Evolutionary conservation across 169 alveolate genomes (phyloP), one percentile per base, ranked within the genome.

Genomic region (Cryptosporidium parvum): DNA sequence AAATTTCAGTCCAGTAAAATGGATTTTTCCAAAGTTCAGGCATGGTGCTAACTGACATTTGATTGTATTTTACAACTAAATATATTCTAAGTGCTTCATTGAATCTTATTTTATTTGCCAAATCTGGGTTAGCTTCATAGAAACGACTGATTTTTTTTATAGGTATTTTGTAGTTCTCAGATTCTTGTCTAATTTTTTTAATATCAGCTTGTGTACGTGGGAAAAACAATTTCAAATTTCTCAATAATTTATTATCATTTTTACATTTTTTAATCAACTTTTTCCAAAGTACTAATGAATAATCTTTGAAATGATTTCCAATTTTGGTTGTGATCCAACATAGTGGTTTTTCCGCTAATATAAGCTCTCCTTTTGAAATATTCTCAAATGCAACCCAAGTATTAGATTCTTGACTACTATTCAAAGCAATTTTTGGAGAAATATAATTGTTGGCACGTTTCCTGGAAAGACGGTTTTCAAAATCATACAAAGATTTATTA

Each of bases 21-120:
- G 89, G 68, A 21, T 42, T 62, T 5, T 62, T 80, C 89, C 89
- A 80, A 62, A 44, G 67, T 31, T 80, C 89, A 44, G 89, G 89
- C 10, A 80, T 3, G 8, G 65, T 42, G 42, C 65, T 37, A 12
- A 80, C 29, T 16, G 75, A 37, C 89, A 80, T 80, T 65, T 80
- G 73, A 42, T 80, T 80, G 21, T 26, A 80, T 45, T 80, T 80
- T 3, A 80, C 89, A 9, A 80, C 89, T 9, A 80, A 39, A 33
- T 80, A 80, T 23, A 80, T 23, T 48, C 89, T 80, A 14, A 80
- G 18, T n/a, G 69, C 89, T 33, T 80, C 89, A 0, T 65, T 80
- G 31, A 80, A n/a, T 9, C 23, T 31, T 39, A 42, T 59, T 16
- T 65, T 18, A 12, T 9, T 62, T 12, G 58, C 21, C 29, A 21